Evolutionary conservation across 2,329 filamentous ascomycete species (phyloP).

Genomic region (Penicillium sp.): DNA sequence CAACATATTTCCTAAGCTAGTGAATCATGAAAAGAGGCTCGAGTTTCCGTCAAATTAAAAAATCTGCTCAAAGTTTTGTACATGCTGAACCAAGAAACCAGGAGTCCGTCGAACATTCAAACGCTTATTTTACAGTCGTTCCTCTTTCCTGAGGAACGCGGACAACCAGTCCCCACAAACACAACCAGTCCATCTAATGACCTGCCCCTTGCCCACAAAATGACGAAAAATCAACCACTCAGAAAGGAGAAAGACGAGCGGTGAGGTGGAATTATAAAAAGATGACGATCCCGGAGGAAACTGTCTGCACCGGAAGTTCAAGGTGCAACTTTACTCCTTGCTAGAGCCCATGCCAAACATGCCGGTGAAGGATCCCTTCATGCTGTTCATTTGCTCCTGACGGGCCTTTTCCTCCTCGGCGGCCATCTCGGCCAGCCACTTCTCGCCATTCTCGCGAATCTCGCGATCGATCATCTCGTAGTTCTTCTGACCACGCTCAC

Average conservation of each 20-base stretch:
- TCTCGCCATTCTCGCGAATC: conserved; percentile 87
- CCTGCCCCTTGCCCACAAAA: conserved; percentile 20
- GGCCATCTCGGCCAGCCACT: conserved; percentile 92
- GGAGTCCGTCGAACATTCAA: conserved; percentile 15
- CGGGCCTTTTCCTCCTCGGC: conserved; percentile 80
- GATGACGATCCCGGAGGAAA: conserved; percentile 6
- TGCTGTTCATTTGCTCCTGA: conserved; percentile 84
- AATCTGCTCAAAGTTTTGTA: conserved; percentile 22
- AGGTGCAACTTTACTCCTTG: conserved; percentile 16
- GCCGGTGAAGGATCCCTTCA: conserved; percentile 71
- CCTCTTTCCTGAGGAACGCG: conserved; percentile 18
- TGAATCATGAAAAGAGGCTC: conserved; percentile 6
- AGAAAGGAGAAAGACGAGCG: conserved; percentile 10
- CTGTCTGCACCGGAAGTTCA: neutral
- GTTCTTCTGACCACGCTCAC: conserved; percentile 83
- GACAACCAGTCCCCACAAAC: conserved; percentile 22
- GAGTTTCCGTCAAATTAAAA: conserved; percentile 18
- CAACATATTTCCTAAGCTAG: too few species aligned
- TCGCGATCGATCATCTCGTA: conserved; percentile 86
- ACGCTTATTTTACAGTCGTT: conserved; percentile 34
- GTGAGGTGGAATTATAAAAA: conserved; percentile 8
- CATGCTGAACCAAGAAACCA: conserved; percentile 20
- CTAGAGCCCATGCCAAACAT: conserved; percentile 41
- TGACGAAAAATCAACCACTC: conserved; percentile 16
- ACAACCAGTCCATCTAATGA: conserved; percentile 24